Percentiles rank a stretch among this genome's conserved stretches.
These are phyloP conservation scores for Clarireedia sp. DNA, from an alignment of 2,329 filamentous ascomycete species.

Conservation along the genomic window DNA sequence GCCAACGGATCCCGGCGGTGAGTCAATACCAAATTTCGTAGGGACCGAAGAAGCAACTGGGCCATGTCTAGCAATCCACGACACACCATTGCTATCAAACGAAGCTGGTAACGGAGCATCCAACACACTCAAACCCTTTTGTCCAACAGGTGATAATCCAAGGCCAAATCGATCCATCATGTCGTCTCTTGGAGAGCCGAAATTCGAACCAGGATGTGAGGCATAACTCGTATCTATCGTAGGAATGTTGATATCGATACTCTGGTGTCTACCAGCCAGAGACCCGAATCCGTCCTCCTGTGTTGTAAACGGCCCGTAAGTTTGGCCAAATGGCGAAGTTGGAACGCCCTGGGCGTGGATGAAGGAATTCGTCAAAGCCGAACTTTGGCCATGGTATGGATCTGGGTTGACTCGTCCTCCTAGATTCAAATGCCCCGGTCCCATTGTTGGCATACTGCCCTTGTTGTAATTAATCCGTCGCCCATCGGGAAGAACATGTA, in stretches of 20 bases:
- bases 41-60: slow-evolving; percentile 90
- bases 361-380: slow-evolving; percentile 68
- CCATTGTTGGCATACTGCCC: slow-evolving; percentile 40
- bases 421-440: slow-evolving; percentile 46
- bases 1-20: slow-evolving; percentile 67
- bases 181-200: slow-evolving; percentile 77
- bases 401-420: slow-evolving; percentile 62
- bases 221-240: slow-evolving; percentile 47
- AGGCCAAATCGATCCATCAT: slow-evolving; percentile 49
- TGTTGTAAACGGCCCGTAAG: slow-evolving; percentile 39
- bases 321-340: slow-evolving; percentile 29
- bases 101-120: slow-evolving; percentile 90
- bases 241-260: slow-evolving; percentile 39
- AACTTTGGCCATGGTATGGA: slow-evolving; percentile 55
- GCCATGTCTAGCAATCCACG: slow-evolving; percentile 80
- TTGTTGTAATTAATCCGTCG: slow-evolving; percentile 74
- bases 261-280: slow-evolving; percentile 33
- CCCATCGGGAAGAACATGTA: slow-evolving; percentile 90
- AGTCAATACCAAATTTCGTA: slow-evolving; percentile 82
- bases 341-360: slow-evolving; percentile 49
- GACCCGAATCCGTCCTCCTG: slow-evolving; percentile 47
- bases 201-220: slow-evolving; percentile 50
- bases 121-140: slow-evolving; percentile 72
- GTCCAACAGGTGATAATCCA: slow-evolving; percentile 68
- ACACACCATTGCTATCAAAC: slow-evolving; percentile 93